Base-by-base conservation (phyloP, 169 alveolate genomes). In the Plasmodium falciparum region DNA sequence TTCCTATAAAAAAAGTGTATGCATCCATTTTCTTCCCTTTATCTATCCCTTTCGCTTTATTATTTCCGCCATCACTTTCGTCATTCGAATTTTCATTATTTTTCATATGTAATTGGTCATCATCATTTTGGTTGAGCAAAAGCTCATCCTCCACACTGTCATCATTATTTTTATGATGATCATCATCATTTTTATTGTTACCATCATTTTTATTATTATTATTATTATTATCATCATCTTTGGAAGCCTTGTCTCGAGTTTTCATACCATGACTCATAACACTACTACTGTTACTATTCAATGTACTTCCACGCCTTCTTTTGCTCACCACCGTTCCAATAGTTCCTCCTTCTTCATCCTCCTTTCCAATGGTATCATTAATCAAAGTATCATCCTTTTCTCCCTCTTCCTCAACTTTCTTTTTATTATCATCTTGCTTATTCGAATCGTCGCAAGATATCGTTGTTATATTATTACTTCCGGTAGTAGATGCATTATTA, bases 1-100 rank as follows among this genome's bases (percentile, higher is more conserved):
- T 93, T 22, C 95, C 95, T 26, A 93, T 72, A 26, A 59, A 78
- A 47, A 89, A 86, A 2, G 91, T 90, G 58, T 93, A 89, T 8
- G 93, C 90, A 50, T 89, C 91, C 39, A 54, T 70, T 26, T 75
- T 85, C 47, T 92, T 66, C 33, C 88, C 88, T 15, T 72, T 63
- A 26, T 76, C 88, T 13, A n/a, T 1, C 9, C 88, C 65, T 17
- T 56, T 74, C 2, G 56, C 22, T 50, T 69, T 58, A 73, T 54
- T 74, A 74, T 88, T 73, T n/a, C 22, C 50, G 65, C 15, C 15
- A 45, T 80, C 80, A 69, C 78, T 71, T 13, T 73, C 86, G 15
- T 88, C 89, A 49, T 73, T 69, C 8, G 83, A 76, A 20, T 56
- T 65, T 0, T 76, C 74, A 62, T 76, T 76, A 9, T 75, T 69